phyloP scores from a whole-genome alignment of 2,329 filamentous ascomycete genomes.

The Cordyceps cateniannulata region DNA sequence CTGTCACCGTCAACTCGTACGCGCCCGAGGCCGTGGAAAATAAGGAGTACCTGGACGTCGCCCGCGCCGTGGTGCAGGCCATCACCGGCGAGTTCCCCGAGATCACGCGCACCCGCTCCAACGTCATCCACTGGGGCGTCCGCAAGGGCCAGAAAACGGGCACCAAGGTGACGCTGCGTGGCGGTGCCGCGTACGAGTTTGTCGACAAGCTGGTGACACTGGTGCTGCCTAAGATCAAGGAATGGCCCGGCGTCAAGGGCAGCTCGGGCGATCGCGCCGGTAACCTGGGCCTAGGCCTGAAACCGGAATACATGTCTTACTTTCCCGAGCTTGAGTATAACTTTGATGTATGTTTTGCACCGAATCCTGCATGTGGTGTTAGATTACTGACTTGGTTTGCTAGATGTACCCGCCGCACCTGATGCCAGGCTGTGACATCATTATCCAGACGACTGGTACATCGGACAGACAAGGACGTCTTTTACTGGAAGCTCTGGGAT shows the following conservation, averaged over 20 bases:
- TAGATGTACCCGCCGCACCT: conserved; percentile 59
- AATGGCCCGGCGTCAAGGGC: conserved; percentile 68
- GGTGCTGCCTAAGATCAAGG: conserved; percentile 91
- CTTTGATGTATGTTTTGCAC: conserved; percentile 66
- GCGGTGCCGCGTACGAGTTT: conserved; percentile 83
- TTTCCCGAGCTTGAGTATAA: conserved; percentile 96
- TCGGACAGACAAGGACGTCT: conserved; percentile 81
- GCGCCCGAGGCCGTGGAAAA: conserved; percentile 66
- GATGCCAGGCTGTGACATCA: conserved; percentile 81
- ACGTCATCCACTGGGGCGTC: conserved; percentile 70
- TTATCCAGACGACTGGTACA: conserved; percentile 75
- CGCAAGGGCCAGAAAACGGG: conserved; percentile 64
- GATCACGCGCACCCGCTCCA: conserved; percentile 62
- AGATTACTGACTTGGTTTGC: conserved; percentile 13
- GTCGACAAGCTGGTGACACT: conserved; percentile 84
- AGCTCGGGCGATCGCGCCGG: conserved; percentile 77
- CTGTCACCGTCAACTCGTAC: conserved; percentile 72
- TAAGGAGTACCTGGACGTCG: conserved; percentile 71
- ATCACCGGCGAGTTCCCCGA: conserved; percentile 72
- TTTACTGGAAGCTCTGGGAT: conserved; percentile 44
- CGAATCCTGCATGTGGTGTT: not conserved
- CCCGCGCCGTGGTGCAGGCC: conserved; percentile 75
- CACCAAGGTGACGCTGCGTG: conserved; percentile 69
- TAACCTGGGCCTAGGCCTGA: conserved; percentile 79
- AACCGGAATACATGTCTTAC: conserved; percentile 64